Evolutionary conservation across 306 rosid genomes (phyloP).

Genomic region (Cucurbita pepo): DNA sequence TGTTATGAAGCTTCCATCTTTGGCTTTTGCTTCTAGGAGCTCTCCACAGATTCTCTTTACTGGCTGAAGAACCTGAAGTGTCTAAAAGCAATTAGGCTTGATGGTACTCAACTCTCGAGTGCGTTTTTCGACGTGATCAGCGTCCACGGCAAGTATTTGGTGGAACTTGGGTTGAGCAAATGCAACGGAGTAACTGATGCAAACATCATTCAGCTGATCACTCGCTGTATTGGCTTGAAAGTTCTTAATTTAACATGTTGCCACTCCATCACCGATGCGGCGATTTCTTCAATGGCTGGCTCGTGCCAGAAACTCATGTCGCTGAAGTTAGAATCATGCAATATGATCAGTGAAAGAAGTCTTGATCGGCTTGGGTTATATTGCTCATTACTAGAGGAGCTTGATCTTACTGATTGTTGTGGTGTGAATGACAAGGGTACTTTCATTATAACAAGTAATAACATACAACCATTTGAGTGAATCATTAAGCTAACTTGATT

Average conservation of each 20-base stretch:
- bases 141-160: conserved; percentile 31
- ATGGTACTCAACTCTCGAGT: conserved; percentile 38
- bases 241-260: conserved; percentile 53
- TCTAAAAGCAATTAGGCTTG: conserved; percentile 30
- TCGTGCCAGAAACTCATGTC: conserved; percentile 36
- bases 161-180: conserved; percentile 62
- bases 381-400: conserved; percentile 38
- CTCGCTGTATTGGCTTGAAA: conserved; percentile 37
- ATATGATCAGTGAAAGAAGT: conserved; percentile 36
- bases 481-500: neutral
- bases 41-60: conserved; percentile 21
- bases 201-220: conserved; percentile 30
- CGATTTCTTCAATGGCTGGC: conserved; percentile 30
- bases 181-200: conserved; percentile 41
- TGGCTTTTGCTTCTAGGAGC: conserved; percentile 22
- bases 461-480: neutral
- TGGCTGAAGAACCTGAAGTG: conserved; percentile 34
- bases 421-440: conserved; percentile 42
- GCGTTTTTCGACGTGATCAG: conserved; percentile 23
- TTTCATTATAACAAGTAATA: neutral
- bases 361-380: conserved; percentile 29
- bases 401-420: conserved; percentile 59
- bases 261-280: conserved; percentile 28
- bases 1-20: conserved; percentile 8
- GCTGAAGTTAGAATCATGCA: conserved; percentile 51